Base-by-base conservation (phyloP, 108 stramenopile species). In the Thalassiosira profunda region DNA sequence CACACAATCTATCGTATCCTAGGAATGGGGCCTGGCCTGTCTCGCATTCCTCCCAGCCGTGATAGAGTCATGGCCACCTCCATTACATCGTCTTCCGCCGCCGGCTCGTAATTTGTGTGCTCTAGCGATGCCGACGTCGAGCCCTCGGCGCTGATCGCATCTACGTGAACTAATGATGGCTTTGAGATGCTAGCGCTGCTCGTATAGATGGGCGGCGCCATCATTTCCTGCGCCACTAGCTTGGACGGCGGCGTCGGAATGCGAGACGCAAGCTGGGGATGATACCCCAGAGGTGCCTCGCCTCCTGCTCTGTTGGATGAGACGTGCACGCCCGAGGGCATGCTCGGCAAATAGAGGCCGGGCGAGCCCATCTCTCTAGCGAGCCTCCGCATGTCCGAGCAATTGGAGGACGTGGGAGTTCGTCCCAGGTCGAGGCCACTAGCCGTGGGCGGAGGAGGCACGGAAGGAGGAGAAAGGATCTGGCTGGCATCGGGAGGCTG, bases 31-130 rank as follows among this genome's bases (percentile, higher is more conserved):
- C 18, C 14, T 1, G 31, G 23, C 21, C 12, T 24, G 12, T 31
- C 12, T 10, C 49, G 12, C 15, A 41, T 45, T 24, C 69, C 72
- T 20, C 57, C 58, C 11, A 76, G 45, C 42, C 56, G 67, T 18
- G 74, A 76, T 26, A 76, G 42, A 2, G 74, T 59, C 53, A 67
- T 41, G 0, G 65, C 74, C n/a, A 76, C 74, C 56, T 76, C 74
- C 49, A 76, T 53, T 23, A 76, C 74, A 56, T 76, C 74, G 37
- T 67, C 59, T 41, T 51, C 48, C 6, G 53, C 26, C 6, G 57
- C 20, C 34, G 37, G 57, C 8, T 4, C n/a, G 37, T 64, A 51
- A 26, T 53, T 54, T 15, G 34, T 53, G 10, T 66, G 64, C 18
- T 53, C 52, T 42, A 54, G 11, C 1, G 64, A 54, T 28, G 49